A percentile compares a stretch with the other conserved stretches of the same genome.
Conservation (phyloP, 768 basidiomycete genomes). For the Lactarius akahatsu region DNA sequence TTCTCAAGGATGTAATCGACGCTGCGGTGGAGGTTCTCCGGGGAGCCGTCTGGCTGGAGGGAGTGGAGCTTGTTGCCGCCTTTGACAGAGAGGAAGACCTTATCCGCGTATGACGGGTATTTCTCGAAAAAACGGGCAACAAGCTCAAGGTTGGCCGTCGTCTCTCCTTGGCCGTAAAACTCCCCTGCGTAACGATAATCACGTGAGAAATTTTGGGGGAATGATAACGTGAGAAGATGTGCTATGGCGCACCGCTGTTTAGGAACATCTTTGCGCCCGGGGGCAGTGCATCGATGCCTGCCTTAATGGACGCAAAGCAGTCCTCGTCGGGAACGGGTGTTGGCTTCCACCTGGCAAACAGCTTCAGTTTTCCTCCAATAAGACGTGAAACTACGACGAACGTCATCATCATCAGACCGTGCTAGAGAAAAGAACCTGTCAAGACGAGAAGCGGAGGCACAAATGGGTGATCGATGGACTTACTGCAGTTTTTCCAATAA, state of each 20-base stretch:
- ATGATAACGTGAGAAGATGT: background rate
- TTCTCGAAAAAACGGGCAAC: conserved; percentile 51
- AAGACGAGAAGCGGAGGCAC: background rate
- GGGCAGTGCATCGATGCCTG: conserved; percentile 44
- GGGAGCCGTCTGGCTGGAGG: conserved; percentile 34
- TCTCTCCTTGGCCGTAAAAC: conserved; percentile 52
- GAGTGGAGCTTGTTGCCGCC: conserved; percentile 30
- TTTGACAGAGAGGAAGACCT: conserved; percentile 51
- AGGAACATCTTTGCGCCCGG: conserved; percentile 48
- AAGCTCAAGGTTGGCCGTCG: conserved; percentile 48
- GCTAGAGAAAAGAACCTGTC: conserved; percentile 34
- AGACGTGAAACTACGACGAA: conserved; percentile 31
- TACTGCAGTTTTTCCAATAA: conserved; percentile 43
- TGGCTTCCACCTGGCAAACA: conserved; percentile 39
- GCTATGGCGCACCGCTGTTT: conserved; percentile 45
- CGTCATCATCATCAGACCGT: conserved; percentile 60
- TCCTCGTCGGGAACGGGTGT: conserved; percentile 52
- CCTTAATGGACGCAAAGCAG: conserved; percentile 61
- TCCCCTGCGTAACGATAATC: conserved; percentile 38
- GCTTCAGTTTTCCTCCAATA: background rate
- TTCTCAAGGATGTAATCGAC: conserved; percentile 45
- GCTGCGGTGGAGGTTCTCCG: conserved; percentile 49
- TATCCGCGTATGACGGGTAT: conserved; percentile 45
- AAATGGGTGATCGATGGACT: conserved; percentile 23
- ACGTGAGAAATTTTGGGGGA: too few relatives aligned